Evolutionary conservation across 768 basidiomycete genomes (phyloP).

Genomic region (Pilatotrama ljubarskyi): DNA sequence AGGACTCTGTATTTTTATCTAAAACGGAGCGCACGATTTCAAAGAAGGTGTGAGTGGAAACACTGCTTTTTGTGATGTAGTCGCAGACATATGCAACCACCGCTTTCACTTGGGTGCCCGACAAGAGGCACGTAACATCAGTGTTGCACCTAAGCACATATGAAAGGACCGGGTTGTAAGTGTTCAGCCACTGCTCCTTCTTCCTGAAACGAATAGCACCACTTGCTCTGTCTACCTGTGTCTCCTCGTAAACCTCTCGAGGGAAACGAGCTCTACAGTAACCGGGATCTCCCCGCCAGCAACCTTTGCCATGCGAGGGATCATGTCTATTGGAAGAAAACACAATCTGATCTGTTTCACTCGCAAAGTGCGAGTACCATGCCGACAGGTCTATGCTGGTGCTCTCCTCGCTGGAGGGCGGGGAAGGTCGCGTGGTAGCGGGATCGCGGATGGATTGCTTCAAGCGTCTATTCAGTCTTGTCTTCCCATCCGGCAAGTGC

Average conservation of each 20-base stretch:
- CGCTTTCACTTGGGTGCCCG: slow-evolving; percentile 42
- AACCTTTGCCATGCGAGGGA: not conserved
- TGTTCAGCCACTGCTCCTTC: slow-evolving; percentile 40
- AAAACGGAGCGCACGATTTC: not conserved
- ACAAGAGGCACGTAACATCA: slow-evolving; percentile 39
- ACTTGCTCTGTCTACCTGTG: slow-evolving; percentile 30
- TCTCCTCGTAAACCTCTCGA: slow-evolving; percentile 14
- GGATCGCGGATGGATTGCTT: no score
- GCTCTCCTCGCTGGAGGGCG: no score
- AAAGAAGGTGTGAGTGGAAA: not conserved
- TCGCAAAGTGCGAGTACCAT: no score
- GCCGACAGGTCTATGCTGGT: no score
- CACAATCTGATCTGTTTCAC: not conserved
- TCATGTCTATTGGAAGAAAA: not conserved
- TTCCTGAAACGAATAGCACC: slow-evolving; percentile 34
- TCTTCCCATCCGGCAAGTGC: no score
- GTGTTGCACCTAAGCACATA: slow-evolving; percentile 41
- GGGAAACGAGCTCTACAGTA: not conserved
- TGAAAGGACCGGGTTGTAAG: slow-evolving; percentile 30
- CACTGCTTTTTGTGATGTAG: slow-evolving; percentile 41
- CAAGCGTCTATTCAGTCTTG: no score
- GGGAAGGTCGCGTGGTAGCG: no score
- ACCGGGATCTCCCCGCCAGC: not conserved
- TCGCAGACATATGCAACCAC: slow-evolving; percentile 42
- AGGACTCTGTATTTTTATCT: not conserved